A percentile compares a stretch with the other conserved stretches of the same genome.
Conservation (phyloP, 352 stramenopile genomes). For the Globisporangium sylvaticum region DNA sequence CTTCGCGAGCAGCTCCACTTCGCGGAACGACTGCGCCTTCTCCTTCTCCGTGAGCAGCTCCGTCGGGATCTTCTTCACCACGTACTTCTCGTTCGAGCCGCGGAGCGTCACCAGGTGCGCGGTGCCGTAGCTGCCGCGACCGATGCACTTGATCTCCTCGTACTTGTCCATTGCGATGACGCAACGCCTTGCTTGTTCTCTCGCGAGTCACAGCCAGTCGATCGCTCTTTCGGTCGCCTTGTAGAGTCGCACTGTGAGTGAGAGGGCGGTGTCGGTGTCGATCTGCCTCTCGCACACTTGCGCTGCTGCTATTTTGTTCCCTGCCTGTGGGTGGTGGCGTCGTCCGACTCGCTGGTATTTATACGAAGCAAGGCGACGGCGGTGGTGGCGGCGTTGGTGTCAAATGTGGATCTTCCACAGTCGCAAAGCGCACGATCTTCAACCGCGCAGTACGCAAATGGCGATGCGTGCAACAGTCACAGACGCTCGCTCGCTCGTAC, state of each 20-base stretch:
- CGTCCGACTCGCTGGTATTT: conserved; percentile 8
- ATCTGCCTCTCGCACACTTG: background rate
- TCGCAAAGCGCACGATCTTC: conserved; percentile 1
- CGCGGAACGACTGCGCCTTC: conserved; percentile 70
- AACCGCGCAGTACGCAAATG: background rate
- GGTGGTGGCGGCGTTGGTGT: no score
- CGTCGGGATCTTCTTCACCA: conserved; percentile 88
- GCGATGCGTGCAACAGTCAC: background rate
- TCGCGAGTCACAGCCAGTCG: background rate
- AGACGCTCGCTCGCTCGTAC: conserved; percentile 1
- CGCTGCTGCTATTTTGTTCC: background rate
- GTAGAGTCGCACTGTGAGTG: background rate
- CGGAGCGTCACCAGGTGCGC: conserved; percentile 60
- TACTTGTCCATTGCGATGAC: conserved; percentile 58
- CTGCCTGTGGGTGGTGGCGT: background rate
- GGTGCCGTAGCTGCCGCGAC: conserved; percentile 71
- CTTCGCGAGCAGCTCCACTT: conserved; percentile 89
- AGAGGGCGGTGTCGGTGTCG: background rate
- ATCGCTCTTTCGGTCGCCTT: background rate
- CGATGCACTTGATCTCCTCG: conserved; percentile 72
- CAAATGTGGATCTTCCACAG: conserved; percentile 2
- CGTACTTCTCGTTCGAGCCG: conserved; percentile 39
- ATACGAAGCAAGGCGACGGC: background rate
- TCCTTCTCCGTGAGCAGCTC: conserved; percentile 75
- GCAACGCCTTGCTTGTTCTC: background rate